Conservation (phyloP, 495 filamentous ascomycete genomes). For the Annulohypoxylon maeteangense region DNA sequence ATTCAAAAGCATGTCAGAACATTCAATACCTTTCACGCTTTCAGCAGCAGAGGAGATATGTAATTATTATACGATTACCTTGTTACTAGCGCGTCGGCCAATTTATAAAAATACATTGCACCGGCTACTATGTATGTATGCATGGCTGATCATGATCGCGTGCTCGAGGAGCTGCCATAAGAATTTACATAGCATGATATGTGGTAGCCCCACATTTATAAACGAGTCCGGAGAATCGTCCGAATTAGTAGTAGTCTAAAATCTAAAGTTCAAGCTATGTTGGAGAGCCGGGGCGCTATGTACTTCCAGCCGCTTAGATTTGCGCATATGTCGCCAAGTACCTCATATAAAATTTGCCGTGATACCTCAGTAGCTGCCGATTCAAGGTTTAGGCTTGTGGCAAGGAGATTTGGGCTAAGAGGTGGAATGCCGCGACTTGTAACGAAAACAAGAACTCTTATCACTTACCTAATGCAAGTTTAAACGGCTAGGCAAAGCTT, state of each 20-base stretch:
- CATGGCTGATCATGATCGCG: conserved; percentile 24
- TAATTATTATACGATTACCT: conserved; percentile 28
- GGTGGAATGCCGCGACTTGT: conserved; percentile 31
- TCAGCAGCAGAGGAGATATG: too few species aligned
- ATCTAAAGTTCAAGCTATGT: conserved; percentile 9
- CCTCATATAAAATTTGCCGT: neutral
- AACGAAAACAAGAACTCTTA: conserved; percentile 30
- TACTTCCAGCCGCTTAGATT: neutral
- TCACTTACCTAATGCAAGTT: conserved; percentile 14
- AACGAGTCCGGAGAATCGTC: conserved; percentile 30
- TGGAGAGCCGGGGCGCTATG: neutral
- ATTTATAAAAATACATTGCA: neutral
- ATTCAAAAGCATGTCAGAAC: too few species aligned
- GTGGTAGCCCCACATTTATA: conserved; percentile 1
- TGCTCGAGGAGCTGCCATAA: conserved; percentile 14
- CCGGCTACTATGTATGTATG: neutral
- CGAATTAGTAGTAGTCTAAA: conserved; percentile 25
- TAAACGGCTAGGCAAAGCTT: conserved; percentile 42
- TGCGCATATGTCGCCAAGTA: neutral
- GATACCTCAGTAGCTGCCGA: too few species aligned
- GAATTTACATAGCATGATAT: conserved; percentile 3
- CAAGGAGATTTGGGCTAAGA: neutral
- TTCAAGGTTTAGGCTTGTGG: conserved; percentile 6
- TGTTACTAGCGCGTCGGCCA: neutral
- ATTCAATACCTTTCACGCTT: neutral